Conservation (phyloP, 2,329 filamentous ascomycete species). For the Tolypocladium guangdongense region DNA sequence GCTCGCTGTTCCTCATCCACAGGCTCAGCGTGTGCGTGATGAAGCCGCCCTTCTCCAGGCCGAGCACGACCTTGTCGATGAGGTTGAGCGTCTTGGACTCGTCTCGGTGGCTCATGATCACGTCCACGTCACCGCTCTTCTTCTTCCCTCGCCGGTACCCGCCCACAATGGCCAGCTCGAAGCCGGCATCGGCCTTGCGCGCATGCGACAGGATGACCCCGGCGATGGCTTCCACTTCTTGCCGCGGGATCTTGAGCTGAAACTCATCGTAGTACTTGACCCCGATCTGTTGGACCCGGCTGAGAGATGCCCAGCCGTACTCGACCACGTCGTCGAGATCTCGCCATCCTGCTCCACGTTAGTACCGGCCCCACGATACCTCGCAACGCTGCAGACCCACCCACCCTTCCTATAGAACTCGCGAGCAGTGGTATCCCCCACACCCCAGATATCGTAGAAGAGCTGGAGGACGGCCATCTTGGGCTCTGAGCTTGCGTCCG, state of each 20-base stretch:
- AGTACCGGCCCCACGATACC: neutral
- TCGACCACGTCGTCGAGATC: constrained; percentile 82
- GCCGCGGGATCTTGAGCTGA: constrained; percentile 54
- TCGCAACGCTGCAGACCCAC: neutral
- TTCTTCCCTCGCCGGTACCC: constrained; percentile 72
- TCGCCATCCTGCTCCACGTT: constrained; percentile 48
- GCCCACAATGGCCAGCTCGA: constrained; percentile 56
- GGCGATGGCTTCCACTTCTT: constrained; percentile 63
- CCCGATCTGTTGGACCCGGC: constrained; percentile 81
- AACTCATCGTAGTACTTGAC: constrained; percentile 92
- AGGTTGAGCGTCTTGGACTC: constrained; percentile 57
- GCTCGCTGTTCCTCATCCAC: constrained; percentile 57
- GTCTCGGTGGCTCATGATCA: constrained; percentile 72
- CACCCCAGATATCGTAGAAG: constrained; percentile 89
- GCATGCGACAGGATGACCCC: constrained; percentile 55
- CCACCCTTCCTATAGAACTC: constrained; percentile 62
- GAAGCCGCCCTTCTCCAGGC: constrained; percentile 56
- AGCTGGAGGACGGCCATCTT: constrained; percentile 51
- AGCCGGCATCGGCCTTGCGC: constrained; percentile 44
- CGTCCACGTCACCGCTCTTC: constrained; percentile 70
- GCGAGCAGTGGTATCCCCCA: constrained; percentile 68
- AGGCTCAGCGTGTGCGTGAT: constrained; percentile 76
- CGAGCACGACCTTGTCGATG: constrained; percentile 58
- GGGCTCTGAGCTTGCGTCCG: constrained; percentile 52
- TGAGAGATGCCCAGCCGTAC: constrained; percentile 64